Percentiles rank a stretch among this genome's conserved stretches.
Conservation (phyloP, 1,284 basidiomycete species). For the Malassezia pachydermatis region DNA sequence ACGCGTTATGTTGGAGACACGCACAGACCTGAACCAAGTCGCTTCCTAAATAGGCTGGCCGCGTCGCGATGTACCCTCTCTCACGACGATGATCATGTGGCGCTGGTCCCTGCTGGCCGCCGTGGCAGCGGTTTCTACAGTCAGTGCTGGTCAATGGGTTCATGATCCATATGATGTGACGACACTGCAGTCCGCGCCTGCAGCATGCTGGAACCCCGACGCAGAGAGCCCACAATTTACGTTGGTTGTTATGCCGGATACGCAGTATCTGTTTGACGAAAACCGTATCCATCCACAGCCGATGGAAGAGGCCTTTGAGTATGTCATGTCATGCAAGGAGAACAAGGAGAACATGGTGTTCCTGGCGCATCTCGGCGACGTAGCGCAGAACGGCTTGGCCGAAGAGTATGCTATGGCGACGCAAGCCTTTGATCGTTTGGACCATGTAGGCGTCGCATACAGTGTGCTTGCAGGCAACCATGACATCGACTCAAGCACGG, state of each 20-base stretch:
- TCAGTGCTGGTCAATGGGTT: neutral
- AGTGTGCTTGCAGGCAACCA: slow-evolving; percentile 7
- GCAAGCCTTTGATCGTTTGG: neutral
- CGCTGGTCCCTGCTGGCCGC: too few species aligned
- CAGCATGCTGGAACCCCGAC: slow-evolving; percentile 2
- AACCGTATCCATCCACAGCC: slow-evolving; percentile 3
- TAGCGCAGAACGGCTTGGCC: slow-evolving; percentile 3
- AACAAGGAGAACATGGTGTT: slow-evolving; percentile 6
- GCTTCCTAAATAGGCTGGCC: too few species aligned
- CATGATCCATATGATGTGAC: slow-evolving; percentile 2
- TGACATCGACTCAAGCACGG: slow-evolving; percentile 4
- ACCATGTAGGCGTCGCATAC: slow-evolving; percentile 1
- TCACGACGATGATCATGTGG: too few species aligned
- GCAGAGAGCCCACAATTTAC: neutral
- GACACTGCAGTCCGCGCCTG: neutral
- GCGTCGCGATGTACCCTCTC: too few species aligned
- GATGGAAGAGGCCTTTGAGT: slow-evolving; percentile 5
- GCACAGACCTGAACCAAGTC: too few species aligned
- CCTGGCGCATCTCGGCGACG: slow-evolving; percentile 3
- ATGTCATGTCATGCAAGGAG: neutral
- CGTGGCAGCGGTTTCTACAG: neutral
- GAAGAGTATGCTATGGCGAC: slow-evolving; percentile 1
- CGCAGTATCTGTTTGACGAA: slow-evolving; percentile 6
- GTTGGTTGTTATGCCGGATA: slow-evolving; percentile 6
- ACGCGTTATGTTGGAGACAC: too few species aligned